Evolutionary conservation across 257 asterid genomes (phyloP), one percentile per base, ranked within the genome.

Genomic region (Solanum ossicruentum): DNA sequence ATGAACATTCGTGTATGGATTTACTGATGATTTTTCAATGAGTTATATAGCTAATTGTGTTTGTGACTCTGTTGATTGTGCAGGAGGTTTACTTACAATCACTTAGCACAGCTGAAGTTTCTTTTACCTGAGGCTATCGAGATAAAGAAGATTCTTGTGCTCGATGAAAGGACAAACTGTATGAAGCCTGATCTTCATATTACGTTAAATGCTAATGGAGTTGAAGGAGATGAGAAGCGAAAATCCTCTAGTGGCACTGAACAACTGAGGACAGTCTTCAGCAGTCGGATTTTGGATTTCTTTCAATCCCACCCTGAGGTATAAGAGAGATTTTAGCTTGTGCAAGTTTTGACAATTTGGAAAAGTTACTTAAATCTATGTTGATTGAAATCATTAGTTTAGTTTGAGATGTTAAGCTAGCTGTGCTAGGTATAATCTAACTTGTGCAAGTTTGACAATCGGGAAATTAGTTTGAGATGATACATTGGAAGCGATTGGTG

Each of bases 251-350:
- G 85, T 89, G 86, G 88, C 39, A 87, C 89, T 85, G 51, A 89
- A 83, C 89, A 84, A 65, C 82, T 93, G 90, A 89, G 97, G 87
- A 92, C 92, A 85, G 85, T 91, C n/a, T 95, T 97, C 39, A 96
- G 82, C 21, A 84, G 61, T 49, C 91, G 98, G 71, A 87, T 97
- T 85, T 56, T 91, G 73, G 92, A 93, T 52, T 95, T 91, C 47
- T 85, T 65, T 81, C 90, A 92, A 86, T 89, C 92, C 72, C 97
- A 97, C 82, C 98, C 96, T 17, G 92, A 90, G 97, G 99, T 97
- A 58, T 0, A 92, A 66, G 41, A 1, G 5, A 67, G 65, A 5
- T 13, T 23, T 43, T 15, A 41, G 13, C 63, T 51, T 23, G 26
- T 51, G 23, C 82, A 49, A 77, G 26, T 23, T 77, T 51, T 26